A percentile compares a stretch with the other conserved stretches of the same genome.
These are phyloP conservation scores for Cymbidium sinense DNA, from an alignment of 106 monocot genomes.

Conservation along the genomic window DNA sequence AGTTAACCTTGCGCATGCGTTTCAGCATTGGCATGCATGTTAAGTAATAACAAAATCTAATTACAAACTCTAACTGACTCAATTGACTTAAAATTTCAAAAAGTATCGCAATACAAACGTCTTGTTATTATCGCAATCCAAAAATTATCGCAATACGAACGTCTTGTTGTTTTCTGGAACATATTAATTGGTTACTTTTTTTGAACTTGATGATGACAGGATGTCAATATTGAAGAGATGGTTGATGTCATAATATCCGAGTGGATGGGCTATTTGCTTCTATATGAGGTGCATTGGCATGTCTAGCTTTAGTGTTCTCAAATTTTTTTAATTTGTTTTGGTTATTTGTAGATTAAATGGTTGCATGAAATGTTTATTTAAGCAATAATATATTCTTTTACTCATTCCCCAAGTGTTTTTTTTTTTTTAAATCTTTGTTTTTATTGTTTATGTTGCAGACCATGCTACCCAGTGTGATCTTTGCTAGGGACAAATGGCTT, in stretches of 20 bases:
- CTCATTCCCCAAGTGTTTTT: neutral
- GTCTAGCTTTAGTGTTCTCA: neutral
- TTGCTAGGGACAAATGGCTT: slow-evolving; percentile 91
- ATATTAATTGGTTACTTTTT: neutral
- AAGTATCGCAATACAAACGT: neutral
- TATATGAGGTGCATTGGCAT: slow-evolving; percentile 67
- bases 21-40: neutral
- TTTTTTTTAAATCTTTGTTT: neutral
- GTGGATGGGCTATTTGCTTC: slow-evolving; percentile 99
- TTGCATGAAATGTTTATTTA: neutral
- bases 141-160: neutral
- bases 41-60: neutral
- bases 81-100: neutral
- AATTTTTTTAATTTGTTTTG: neutral
- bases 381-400: neutral
- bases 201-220: slow-evolving; percentile 39
- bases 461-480: slow-evolving; percentile 90
- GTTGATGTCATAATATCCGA: slow-evolving; percentile 99
- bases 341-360: neutral
- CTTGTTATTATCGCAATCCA: too few species aligned
- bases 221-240: slow-evolving; percentile 80
- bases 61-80: neutral
- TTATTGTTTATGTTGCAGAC: slow-evolving; percentile 35
- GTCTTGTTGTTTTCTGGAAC: neutral
- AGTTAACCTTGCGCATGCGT: neutral